Conservation (phyloP, 768 basidiomycete species). For the Crassisporium funariophilum region DNA sequence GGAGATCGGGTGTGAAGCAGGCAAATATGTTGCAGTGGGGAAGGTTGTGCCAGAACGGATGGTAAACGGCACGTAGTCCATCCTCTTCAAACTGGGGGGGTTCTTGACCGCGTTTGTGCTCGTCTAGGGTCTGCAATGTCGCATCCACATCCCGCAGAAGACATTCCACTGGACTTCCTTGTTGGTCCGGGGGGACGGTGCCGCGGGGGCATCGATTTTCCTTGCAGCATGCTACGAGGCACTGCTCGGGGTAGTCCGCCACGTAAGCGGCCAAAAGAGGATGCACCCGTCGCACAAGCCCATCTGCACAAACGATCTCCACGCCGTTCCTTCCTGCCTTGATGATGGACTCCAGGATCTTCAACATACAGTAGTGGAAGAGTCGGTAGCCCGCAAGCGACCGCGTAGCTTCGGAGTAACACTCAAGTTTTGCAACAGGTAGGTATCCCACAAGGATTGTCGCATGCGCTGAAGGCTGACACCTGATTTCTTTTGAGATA, state of each 20-base stretch:
- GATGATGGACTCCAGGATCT: conserved; percentile 24
- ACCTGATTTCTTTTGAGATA: conserved; percentile 35
- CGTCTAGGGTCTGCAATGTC: not conserved
- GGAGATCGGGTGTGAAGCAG: conserved; percentile 43
- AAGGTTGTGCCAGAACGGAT: conserved; percentile 44
- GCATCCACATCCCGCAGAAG: conserved; percentile 1
- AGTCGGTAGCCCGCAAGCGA: conserved; percentile 26
- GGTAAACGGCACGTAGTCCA: conserved; percentile 15
- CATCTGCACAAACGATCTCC: conserved; percentile 33
- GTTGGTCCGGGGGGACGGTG: conserved; percentile 10
- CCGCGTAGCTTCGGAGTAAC: conserved; percentile 25
- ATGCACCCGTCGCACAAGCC: conserved; percentile 27
- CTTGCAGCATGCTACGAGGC: conserved; percentile 29
- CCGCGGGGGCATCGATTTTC: conserved; percentile 23
- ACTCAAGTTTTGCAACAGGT: conserved; percentile 27
- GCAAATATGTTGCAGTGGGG: conserved; percentile 43
- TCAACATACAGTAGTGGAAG: conserved; percentile 35
- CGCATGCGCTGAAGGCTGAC: conserved; percentile 27
- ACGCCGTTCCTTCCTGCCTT: conserved; percentile 32
- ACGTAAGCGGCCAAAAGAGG: conserved; percentile 41
- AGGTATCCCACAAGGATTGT: conserved; percentile 11
- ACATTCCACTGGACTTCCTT: conserved; percentile 13
- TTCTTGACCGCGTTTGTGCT: not conserved
- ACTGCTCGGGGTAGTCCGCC: conserved; percentile 44
- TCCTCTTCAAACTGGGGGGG: conserved; percentile 13